phyloP scores from a whole-genome alignment of 2,329 filamentous ascomycete genomes.

The Stemphylium vesicarium region DNA sequence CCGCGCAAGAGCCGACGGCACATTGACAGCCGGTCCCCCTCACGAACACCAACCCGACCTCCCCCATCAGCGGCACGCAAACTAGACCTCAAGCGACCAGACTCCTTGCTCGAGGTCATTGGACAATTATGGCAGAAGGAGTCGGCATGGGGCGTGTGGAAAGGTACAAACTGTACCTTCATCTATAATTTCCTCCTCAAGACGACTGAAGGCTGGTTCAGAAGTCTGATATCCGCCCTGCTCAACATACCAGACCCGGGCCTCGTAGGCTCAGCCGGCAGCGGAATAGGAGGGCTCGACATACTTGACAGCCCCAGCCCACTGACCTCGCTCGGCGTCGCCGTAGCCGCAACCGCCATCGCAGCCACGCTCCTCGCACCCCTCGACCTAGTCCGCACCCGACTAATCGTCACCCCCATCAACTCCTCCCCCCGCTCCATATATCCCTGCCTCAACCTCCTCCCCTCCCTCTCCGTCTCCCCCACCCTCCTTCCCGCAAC shows the following conservation, averaged over 20 bases:
- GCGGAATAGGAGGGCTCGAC: constrained; percentile 70
- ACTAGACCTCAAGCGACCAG: constrained; percentile 73
- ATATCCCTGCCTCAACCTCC: constrained; percentile 74
- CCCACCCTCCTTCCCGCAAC: constrained; percentile 79
- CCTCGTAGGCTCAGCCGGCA: constrained; percentile 53
- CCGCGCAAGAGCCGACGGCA: constrained; percentile 43
- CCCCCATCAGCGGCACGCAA: constrained; percentile 61
- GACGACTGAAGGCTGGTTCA: constrained; percentile 88
- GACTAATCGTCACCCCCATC: constrained; percentile 83
- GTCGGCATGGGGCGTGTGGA: constrained; percentile 92
- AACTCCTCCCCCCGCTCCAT: constrained; percentile 77
- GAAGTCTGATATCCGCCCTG: constrained; percentile 87
- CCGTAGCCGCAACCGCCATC: constrained; percentile 67
- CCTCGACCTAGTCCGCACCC: constrained; percentile 86
- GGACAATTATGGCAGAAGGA: constrained; percentile 88
- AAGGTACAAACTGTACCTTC: constrained; percentile 89
- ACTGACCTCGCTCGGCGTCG: constrained; percentile 78
- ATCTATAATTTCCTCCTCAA: constrained; percentile 86
- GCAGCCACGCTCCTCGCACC: constrained; percentile 85
- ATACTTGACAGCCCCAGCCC: constrained; percentile 83
- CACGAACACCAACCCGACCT: constrained; percentile 47
- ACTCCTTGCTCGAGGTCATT: constrained; percentile 85
- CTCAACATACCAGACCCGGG: constrained; percentile 88
- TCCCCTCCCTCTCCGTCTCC: constrained; percentile 74
- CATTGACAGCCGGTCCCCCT: constrained; percentile 50